A percentile compares a stretch with the other conserved stretches of the same genome.
Conservation (phyloP, 2,329 filamentous ascomycete species). For the Verticillium isaacii region DNA sequence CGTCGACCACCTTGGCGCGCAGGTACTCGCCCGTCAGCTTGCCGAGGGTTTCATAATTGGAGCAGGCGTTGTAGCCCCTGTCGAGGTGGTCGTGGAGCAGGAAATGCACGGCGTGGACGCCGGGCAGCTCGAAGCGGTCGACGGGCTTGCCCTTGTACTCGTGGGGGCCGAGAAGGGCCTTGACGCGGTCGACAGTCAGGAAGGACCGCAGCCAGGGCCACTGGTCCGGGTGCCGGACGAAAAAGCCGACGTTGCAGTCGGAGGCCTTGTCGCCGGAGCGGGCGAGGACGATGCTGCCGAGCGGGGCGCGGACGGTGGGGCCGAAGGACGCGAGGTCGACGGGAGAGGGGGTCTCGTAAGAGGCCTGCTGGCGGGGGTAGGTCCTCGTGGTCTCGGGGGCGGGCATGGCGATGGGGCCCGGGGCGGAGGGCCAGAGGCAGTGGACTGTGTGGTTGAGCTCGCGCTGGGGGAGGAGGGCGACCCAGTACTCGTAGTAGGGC, state of each 20-base stretch:
- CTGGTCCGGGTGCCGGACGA: constrained; percentile 28
- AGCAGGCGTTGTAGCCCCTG: constrained; percentile 34
- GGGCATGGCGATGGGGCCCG: not conserved
- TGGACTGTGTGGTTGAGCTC: constrained; percentile 10
- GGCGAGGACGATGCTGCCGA: constrained; percentile 24
- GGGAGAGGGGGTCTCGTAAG: not conserved
- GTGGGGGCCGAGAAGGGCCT: constrained; percentile 36
- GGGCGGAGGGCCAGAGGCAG: constrained; percentile 15
- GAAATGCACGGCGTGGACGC: constrained; percentile 37
- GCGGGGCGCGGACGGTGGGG: constrained; percentile 12
- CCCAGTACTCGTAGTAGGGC: constrained; percentile 2
- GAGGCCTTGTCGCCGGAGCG: constrained; percentile 27
- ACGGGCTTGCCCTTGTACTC: constrained; percentile 28
- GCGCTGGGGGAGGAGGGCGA: constrained; percentile 12
- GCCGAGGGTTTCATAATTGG: constrained; percentile 22
- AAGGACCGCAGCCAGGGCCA: constrained; percentile 35
- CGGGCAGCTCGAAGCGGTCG: constrained; percentile 40
- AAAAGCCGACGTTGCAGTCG: constrained; percentile 29
- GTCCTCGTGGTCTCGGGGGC: not conserved
- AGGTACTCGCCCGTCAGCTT: constrained; percentile 24
- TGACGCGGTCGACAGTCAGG: constrained; percentile 30
- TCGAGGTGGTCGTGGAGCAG: constrained; percentile 39
- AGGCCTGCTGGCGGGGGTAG: not conserved
- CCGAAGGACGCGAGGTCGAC: not conserved
- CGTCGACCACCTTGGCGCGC: constrained; percentile 19